Base-by-base conservation (phyloP, 2,329 filamentous ascomycete species). In the Trichoderma gracile region DNA sequence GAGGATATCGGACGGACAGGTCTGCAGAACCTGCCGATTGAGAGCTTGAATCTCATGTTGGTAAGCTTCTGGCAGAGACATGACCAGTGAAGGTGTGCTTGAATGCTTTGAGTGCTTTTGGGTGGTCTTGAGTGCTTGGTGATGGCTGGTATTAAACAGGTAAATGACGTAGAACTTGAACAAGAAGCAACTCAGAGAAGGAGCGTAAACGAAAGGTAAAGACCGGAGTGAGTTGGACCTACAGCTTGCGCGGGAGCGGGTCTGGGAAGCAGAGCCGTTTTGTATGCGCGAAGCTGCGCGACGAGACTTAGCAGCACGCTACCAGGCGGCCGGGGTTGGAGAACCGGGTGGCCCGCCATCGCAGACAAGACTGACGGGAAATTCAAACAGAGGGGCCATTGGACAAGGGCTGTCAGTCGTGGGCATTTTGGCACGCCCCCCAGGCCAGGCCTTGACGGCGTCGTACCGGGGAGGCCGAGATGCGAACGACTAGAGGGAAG, bases 41-140 rank as follows among this genome's bases (percentile, higher is more conserved):
- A 89, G 84, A 72, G 82, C 80, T 76, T 86, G 80, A 77, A 88
- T 85, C 76, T 88, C 84, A 77, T 84, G 80, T 75, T 81, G 79
- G 78, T 88, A 85, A 80, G 83, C 77, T 74, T 78, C 72, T 72
- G 83, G 81, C 65, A 84, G 77, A 73, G 79, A 79, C 78, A 81
- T 80, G 64, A 15, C 30, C 40, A 17, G 42, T 43, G 52, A 55
- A 62, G 50, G 49, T 38, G 57, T 42, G 47, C 40, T 40, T 55
- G 56, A 38, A 38, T 5, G 33, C 33, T 38, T 38, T 38, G 33
- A 14, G 33, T 38, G 33, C 33, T 38, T 38, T 38, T 38, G 10
- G 3, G 33, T 38, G 33, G 30, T 30, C 33, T 38, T 38, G 33
- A 38, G 33, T 38, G 33, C 33, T 38, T 38, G 50, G 33, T 45